Conservation (phyloP, 2,329 filamentous ascomycete species). For the Colletotrichum sp. region DNA sequence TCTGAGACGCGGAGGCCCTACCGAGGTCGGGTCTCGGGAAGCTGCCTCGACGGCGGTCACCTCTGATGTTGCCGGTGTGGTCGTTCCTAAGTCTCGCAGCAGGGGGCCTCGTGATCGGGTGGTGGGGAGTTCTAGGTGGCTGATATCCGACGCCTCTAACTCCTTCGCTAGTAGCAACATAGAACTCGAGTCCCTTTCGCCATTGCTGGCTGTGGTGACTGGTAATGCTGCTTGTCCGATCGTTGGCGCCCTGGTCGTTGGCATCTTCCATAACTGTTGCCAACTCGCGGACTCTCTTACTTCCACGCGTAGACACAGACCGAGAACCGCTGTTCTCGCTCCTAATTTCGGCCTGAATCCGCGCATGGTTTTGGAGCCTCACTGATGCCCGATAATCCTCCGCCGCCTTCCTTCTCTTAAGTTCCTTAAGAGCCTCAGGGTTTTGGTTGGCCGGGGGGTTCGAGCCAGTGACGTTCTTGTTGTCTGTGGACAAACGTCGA, state of each 20-base stretch:
- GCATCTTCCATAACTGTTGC: conserved; percentile 10
- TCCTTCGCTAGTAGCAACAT: not conserved
- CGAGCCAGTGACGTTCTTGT: conserved; percentile 30
- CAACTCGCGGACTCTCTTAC: conserved; percentile 6
- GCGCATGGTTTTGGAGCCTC: not conserved
- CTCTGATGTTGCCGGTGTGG: not conserved
- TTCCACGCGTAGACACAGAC: conserved; percentile 8
- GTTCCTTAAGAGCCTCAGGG: not conserved
- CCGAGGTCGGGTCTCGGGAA: not conserved
- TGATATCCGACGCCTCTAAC: not conserved
- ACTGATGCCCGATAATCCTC: not conserved
- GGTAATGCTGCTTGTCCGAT: not conserved
- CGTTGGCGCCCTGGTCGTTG: not conserved
- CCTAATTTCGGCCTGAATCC: conserved; percentile 4
- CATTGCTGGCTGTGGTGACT: not conserved
- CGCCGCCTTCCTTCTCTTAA: not conserved
- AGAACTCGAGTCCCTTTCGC: conserved; percentile 2
- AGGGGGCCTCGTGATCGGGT: not conserved
- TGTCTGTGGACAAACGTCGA: conserved; percentile 51
- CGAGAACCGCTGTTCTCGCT: conserved; percentile 11
- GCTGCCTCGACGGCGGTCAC: conserved; percentile 4
- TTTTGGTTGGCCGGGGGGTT: not conserved
- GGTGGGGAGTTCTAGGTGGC: not conserved
- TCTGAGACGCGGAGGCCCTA: not conserved
- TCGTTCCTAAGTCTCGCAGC: conserved; percentile 4